A percentile compares a stretch with the other conserved stretches of the same genome.
These are phyloP conservation scores for Termitomyces sp. DNA, from an alignment of 768 basidiomycete species.

Conservation along the genomic window DNA sequence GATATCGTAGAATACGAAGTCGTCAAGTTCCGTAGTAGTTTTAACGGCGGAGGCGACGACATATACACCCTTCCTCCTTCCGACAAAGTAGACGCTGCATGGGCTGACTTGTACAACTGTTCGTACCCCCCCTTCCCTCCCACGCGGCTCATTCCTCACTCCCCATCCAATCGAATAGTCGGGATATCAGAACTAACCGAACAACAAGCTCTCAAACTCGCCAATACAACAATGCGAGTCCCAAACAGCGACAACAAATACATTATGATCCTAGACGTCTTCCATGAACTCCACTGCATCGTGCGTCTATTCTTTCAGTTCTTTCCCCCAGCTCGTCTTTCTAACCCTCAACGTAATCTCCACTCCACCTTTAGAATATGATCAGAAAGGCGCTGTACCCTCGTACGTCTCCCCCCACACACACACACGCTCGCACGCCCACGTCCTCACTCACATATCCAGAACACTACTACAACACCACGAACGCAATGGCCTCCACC, in stretches of 20 bases:
- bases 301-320: not conserved
- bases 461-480: slow-evolving; percentile 5
- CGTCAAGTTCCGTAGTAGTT: slow-evolving; percentile 8
- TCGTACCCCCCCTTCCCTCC: not conserved
- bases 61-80: slow-evolving; percentile 11
- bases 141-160: no score
- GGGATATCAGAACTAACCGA: slow-evolving; percentile 7
- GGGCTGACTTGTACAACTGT: slow-evolving; percentile 10
- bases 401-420: not conserved
- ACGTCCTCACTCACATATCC: not conserved
- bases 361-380: slow-evolving; percentile 1
- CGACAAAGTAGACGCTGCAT: slow-evolving; percentile 8
- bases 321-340: no score
- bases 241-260: slow-evolving; percentile 7
- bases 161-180: not conserved
- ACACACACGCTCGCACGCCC: no score
- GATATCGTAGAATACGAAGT: slow-evolving; percentile 7
- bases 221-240: slow-evolving; percentile 5
- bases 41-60: slow-evolving; percentile 6
- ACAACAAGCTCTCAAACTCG: slow-evolving; percentile 5
- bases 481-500: slow-evolving; percentile 2
- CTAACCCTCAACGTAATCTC: not conserved
- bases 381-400: slow-evolving; percentile 9
- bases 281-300: slow-evolving; percentile 11
- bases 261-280: slow-evolving; percentile 10